Percentiles rank a stretch among this genome's conserved stretches.
Evolutionary conservation across 2,329 filamentous ascomycete genomes (phyloP).

Genomic region (Diaporthe australafricana): DNA sequence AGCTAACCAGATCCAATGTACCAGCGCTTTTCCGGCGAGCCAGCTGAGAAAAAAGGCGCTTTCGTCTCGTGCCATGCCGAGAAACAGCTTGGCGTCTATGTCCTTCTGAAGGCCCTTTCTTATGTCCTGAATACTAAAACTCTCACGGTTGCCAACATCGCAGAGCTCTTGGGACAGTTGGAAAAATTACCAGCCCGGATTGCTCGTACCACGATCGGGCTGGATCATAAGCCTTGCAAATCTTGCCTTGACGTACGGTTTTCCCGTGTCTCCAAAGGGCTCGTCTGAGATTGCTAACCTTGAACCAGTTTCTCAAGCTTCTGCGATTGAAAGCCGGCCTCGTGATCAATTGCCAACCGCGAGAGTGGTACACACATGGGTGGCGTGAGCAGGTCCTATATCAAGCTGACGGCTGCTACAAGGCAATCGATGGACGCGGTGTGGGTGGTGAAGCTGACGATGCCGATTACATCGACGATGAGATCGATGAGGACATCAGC

Average conservation of each 20-base stretch:
- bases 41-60: not conserved
- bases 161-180: not conserved
- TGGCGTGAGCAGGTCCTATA: not conserved
- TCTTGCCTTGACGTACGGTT: too few relatives aligned
- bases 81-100: slow-evolving; percentile 2
- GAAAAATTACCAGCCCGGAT: not conserved
- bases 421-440: too few relatives aligned
- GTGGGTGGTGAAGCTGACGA: fast-evolving
- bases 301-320: not conserved
- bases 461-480: not conserved
- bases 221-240: not conserved
- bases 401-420: not conserved
- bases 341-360: not conserved
- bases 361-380: not conserved
- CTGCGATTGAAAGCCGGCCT: not conserved
- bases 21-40: not conserved
- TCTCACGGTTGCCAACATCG: not conserved
- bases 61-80: not conserved
- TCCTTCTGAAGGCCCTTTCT: not conserved
- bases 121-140: not conserved
- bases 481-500: not conserved
- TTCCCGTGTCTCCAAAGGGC: too few relatives aligned
- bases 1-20: not conserved
- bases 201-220: not conserved
- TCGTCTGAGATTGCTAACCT: not conserved